These are phyloP conservation scores for Graphilbum sp. DNA, from an alignment of 2,329 filamentous ascomycete species.

Conservation along the genomic window DNA sequence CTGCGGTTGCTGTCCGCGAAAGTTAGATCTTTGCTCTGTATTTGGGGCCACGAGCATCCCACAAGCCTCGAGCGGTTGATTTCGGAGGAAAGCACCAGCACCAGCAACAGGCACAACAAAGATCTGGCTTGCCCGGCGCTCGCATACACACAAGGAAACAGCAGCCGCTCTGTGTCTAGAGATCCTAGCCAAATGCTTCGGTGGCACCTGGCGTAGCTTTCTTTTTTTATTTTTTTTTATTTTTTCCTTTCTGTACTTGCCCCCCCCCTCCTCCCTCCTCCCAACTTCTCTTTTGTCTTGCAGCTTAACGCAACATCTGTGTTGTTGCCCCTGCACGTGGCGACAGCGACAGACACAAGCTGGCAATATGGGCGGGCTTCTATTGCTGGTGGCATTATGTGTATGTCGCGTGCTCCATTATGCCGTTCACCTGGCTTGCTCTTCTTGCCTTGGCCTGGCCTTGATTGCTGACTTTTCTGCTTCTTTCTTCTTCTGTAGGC, in stretches of 20 bases:
- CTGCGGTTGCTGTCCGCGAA: too few relatives aligned
- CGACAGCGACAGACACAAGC: background rate
- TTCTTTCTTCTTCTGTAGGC: constrained; percentile 18
- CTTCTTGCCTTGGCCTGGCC: too few relatives aligned
- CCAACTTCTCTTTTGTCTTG: background rate
- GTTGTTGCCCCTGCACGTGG: background rate
- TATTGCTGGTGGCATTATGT: constrained; percentile 18
- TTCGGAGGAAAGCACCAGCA: too few relatives aligned
- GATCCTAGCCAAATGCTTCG: constrained; percentile 2
- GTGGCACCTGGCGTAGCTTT: background rate
- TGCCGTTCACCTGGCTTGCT: background rate
- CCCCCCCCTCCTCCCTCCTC: background rate
- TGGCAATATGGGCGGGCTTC: constrained; percentile 15
- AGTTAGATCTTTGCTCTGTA: too few relatives aligned
- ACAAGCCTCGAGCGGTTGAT: too few relatives aligned
- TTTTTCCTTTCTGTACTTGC: background rate
- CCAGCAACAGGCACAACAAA: too few relatives aligned
- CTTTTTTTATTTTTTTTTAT: background rate
- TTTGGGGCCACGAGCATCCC: too few relatives aligned
- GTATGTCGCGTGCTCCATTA: constrained; percentile 9
- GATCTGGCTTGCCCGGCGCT: too few relatives aligned
- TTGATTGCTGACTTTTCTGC: constrained; percentile 7
- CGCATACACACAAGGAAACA: too few relatives aligned
- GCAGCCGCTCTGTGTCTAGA: background rate
- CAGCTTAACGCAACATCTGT: too few relatives aligned